These are phyloP conservation scores for Sisymbrium irio DNA, from an alignment of 345 rosid species.

Conservation along the genomic window DNA sequence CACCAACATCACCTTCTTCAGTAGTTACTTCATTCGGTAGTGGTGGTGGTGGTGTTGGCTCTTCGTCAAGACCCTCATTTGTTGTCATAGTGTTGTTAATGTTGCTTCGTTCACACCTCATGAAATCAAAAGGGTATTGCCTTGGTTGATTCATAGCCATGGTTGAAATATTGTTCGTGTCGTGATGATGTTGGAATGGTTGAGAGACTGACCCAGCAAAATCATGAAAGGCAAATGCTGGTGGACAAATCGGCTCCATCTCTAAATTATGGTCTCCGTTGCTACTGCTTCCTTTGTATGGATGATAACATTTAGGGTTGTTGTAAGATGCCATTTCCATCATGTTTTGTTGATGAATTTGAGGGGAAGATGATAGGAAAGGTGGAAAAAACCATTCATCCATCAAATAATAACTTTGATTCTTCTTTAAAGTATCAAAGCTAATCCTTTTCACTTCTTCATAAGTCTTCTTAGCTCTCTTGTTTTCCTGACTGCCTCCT, in stretches of 20 bases:
- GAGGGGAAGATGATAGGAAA: neutral
- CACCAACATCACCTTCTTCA: neutral
- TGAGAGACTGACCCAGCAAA: neutral
- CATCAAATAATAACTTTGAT: conserved; percentile 1
- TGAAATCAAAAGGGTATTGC: neutral
- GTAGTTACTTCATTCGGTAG: neutral
- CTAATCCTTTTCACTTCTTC: neutral
- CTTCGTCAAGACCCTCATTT: neutral
- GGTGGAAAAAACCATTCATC: conserved; percentile 7
- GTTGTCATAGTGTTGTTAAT: neutral
- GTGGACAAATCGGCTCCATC: neutral
- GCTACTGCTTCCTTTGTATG: conserved; percentile 10
- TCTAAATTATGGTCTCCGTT: neutral
- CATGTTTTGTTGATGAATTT: neutral
- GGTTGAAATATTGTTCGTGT: neutral
- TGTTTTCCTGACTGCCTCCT: neutral
- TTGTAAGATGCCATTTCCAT: neutral
- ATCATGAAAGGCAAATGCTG: neutral
- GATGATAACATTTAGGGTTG: neutral
- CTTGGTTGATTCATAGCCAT: neutral
- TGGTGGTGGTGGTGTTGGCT: neutral
- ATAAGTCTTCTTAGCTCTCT: neutral
- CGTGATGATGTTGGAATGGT: neutral
- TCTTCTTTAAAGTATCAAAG: neutral
- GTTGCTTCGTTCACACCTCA: neutral